These are phyloP conservation scores for Fusarium sp. DNA, from an alignment of 2,329 filamentous ascomycete species.

Conservation along the genomic window DNA sequence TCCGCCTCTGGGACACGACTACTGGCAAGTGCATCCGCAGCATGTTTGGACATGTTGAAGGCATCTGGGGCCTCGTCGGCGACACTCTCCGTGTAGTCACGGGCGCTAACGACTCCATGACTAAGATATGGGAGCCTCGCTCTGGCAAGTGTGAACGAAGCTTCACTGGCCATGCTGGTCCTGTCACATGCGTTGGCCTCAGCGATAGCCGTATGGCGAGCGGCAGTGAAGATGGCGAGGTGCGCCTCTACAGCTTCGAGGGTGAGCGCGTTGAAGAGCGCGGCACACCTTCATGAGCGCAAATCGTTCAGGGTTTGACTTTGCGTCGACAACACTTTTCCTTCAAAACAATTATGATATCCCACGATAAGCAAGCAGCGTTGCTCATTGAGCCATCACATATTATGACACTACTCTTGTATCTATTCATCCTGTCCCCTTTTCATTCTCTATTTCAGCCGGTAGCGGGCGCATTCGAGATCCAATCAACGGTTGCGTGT, in stretches of 20 bases:
- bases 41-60: slow-evolving; percentile 96
- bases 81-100: slow-evolving; percentile 89
- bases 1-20: slow-evolving; percentile 89
- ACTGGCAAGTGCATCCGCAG: slow-evolving; percentile 85
- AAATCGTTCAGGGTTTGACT: neutral
- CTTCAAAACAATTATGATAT: slow-evolving; percentile 13
- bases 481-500: slow-evolving; percentile 1
- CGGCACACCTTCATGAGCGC: slow-evolving; percentile 60
- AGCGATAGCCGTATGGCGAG: slow-evolving; percentile 91
- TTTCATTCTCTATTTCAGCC: slow-evolving; percentile 11
- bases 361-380: slow-evolving; percentile 8
- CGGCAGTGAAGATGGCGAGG: slow-evolving; percentile 92
- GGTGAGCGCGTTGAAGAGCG: slow-evolving; percentile 59
- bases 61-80: slow-evolving; percentile 91
- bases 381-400: neutral
- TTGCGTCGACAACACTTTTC: neutral
- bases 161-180: slow-evolving; percentile 88
- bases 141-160: slow-evolving; percentile 92
- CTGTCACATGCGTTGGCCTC: slow-evolving; percentile 91
- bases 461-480: slow-evolving; percentile 27
- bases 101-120: slow-evolving; percentile 91
- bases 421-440: neutral
- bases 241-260: slow-evolving; percentile 83
- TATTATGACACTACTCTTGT: neutral
- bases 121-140: slow-evolving; percentile 92